Evolutionary conservation across 352 stramenopile species (phyloP), one percentile per base, ranked within the genome.

Genomic region (Globisporangium recalcitrans): DNA sequence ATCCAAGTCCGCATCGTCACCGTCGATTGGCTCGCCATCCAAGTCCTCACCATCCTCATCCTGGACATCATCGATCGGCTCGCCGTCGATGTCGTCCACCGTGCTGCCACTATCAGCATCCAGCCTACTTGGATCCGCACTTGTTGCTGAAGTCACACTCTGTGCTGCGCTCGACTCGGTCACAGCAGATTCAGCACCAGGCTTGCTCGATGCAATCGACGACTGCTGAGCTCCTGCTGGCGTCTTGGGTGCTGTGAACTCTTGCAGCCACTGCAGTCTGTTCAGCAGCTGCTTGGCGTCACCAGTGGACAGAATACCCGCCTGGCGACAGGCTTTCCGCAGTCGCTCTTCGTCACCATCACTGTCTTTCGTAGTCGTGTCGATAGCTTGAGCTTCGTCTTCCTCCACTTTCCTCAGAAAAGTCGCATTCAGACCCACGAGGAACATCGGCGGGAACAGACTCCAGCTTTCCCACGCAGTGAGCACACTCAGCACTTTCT

Each of bases 401-500:
- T 81, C 81, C 24, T 90, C 82, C n/a, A 78, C 22, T 64, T 90
- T 93, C 27, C 78, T 64, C 53, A 93, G 27, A 29, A 93, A 93
- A 16, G 84, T 91, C 46, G 84, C 84, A 64, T 93, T 88, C 27
- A 93, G 64, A 1, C 84, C 84, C n/a, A 91, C 79, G 14, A 93
- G 68, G 42, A 87, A 85, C 9, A 75, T 71, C 16, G 84, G 84
- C 6, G 84, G 82, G 38, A 93, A 93, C 14, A 93, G 59, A 65
- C 82, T 91, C 84, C 84, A 93, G 38, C 67, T 87, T 60, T 85
- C 80, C 84, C 84, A 93, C 11, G 80, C 82, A 9, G 71, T 88
- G 29, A 93, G 60, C 47, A 93, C 84, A 16, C 71, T 72, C 58
- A 90, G 71, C 63, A 93, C 84, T 60, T 90, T 91, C 51, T 93